Evolutionary conservation across 306 rosid genomes (phyloP).

Genomic region (Begonia peltatifolia): DNA sequence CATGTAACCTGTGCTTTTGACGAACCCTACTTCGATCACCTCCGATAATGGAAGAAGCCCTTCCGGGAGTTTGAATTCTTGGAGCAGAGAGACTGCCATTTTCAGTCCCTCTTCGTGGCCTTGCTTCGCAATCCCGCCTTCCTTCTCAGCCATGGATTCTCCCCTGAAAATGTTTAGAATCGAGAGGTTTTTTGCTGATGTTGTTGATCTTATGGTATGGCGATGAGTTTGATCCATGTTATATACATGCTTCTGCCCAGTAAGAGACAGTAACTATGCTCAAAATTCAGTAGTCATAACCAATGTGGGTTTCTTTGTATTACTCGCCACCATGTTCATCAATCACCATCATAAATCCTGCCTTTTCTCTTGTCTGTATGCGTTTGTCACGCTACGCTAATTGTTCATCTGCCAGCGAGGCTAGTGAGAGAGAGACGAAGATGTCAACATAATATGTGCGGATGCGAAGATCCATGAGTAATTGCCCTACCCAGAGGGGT

Average conservation of each 20-base stretch:
- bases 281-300: constrained; percentile 1
- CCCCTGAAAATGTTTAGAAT: background rate
- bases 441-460: no score
- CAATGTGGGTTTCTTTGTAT: constrained; percentile 22
- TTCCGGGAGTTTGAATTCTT: constrained; percentile 53
- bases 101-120: constrained; percentile 61
- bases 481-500: no score
- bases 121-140: constrained; percentile 57
- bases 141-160: constrained; percentile 48
- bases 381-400: constrained; percentile 3
- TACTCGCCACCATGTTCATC: constrained; percentile 11
- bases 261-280: background rate
- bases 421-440: no score
- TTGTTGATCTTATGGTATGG: no score
- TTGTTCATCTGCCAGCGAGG: no score
- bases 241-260: background rate
- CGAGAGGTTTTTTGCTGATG: background rate
- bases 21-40: constrained; percentile 65
- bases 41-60: constrained; percentile 67
- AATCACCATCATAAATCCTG: background rate
- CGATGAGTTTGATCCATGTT: background rate
- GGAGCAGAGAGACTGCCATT: constrained; percentile 35
- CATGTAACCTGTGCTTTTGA: constrained; percentile 57
- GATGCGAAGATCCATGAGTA: no score
- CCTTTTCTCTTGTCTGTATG: constrained; percentile 10